Percentiles rank a stretch among this genome's conserved stretches.
Conservation (phyloP, 108 stramenopile species). For the Skeletonema menzelii region DNA sequence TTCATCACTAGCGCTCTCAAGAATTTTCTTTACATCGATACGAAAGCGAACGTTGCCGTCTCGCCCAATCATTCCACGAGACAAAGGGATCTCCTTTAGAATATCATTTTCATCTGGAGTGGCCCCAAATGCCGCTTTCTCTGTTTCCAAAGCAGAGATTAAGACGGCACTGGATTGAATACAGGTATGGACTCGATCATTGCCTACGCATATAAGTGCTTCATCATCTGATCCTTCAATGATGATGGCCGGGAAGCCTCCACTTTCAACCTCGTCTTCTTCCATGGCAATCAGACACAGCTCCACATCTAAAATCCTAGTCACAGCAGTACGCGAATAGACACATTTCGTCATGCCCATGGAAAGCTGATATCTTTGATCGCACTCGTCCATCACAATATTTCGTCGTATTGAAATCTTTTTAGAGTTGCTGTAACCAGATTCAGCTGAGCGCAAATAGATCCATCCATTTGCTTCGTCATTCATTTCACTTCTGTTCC, state of each 20-base stretch:
- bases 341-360: conserved; percentile 32
- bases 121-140: conserved; percentile 4
- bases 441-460: conserved; percentile 7
- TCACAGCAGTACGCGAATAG: not conserved
- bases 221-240: conserved; percentile 55
- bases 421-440: not conserved
- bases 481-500: not conserved
- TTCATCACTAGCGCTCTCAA: not conserved
- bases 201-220: conserved; percentile 52
- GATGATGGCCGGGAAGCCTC: conserved; percentile 55
- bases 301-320: conserved; percentile 34
- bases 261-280: conserved; percentile 65
- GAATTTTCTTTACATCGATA: conserved; percentile 20
- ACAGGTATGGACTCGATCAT: conserved; percentile 38
- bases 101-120: not conserved
- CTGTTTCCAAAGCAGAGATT: conserved; percentile 5
- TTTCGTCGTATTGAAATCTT: conserved; percentile 43
- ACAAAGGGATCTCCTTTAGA: conserved; percentile 21
- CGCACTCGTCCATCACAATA: conserved; percentile 57
- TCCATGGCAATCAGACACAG: conserved; percentile 66
- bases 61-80: conserved; percentile 38
- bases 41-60: conserved; percentile 44
- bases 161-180: conserved; percentile 33
- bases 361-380: conserved; percentile 60
- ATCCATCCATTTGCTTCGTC: conserved; percentile 33